Percentiles rank a stretch among this genome's conserved stretches.
These are phyloP conservation scores for Pseudocercospora fuligena DNA, from an alignment of 2,329 filamentous ascomycete genomes.

Conservation along the genomic window DNA sequence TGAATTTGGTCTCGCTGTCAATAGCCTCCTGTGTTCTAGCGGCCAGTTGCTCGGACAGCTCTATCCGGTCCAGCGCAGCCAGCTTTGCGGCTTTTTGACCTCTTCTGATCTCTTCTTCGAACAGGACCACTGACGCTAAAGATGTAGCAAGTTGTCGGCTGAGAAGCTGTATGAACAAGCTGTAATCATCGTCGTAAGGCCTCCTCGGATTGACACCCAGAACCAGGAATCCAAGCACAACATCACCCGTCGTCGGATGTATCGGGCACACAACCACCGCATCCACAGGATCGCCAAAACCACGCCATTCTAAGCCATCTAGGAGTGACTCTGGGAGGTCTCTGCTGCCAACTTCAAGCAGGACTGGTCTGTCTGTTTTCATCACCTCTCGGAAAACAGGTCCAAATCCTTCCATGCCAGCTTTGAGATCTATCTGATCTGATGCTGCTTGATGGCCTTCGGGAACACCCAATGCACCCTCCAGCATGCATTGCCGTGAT, in stretches of 20 bases:
- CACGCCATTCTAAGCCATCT: slow-evolving; percentile 70
- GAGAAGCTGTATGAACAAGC: slow-evolving; percentile 74
- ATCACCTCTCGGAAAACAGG: slow-evolving; percentile 78
- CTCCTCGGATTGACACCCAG: slow-evolving; percentile 78
- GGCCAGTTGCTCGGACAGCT: slow-evolving; percentile 75
- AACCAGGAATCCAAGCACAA: slow-evolving; percentile 76
- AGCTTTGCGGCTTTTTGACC: slow-evolving; percentile 74
- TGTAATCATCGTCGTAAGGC: slow-evolving; percentile 80
- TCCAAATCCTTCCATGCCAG: slow-evolving; percentile 73
- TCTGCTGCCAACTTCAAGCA: slow-evolving; percentile 68
- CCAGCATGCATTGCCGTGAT: slow-evolving; percentile 69
- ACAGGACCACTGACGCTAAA: slow-evolving; percentile 78
- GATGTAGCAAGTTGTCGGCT: slow-evolving; percentile 78
- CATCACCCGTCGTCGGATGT: slow-evolving; percentile 74
- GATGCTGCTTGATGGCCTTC: slow-evolving; percentile 66
- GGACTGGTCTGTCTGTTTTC: slow-evolving; percentile 66
- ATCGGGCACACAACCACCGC: slow-evolving; percentile 79
- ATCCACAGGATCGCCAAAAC: slow-evolving; percentile 71
- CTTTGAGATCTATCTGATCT: slow-evolving; percentile 68
- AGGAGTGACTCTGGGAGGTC: slow-evolving; percentile 69
- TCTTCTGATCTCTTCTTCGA: slow-evolving; percentile 80
- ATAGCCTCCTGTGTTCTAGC: slow-evolving; percentile 62
- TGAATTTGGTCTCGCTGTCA: slow-evolving; percentile 76
- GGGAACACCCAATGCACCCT: slow-evolving; percentile 73
- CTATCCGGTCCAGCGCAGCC: slow-evolving; percentile 76